Evolutionary conservation across 2,329 filamentous ascomycete species (phyloP).

Genomic region (Endothia cerciana): DNA sequence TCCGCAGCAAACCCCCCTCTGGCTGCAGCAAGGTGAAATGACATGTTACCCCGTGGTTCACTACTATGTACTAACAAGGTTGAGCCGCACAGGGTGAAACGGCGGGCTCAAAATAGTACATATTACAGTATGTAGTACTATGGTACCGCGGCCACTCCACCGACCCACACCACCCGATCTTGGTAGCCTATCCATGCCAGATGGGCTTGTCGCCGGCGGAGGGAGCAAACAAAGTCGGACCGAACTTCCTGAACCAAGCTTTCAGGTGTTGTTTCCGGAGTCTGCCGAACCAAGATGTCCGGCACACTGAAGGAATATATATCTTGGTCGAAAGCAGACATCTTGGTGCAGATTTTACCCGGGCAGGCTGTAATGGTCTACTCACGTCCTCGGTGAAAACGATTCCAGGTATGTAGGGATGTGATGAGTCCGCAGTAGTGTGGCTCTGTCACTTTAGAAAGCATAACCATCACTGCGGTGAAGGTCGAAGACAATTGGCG

Average conservation of each 20-base stretch:
- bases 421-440: neutral
- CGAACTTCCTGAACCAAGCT: neutral
- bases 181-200: neutral
- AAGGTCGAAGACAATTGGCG: neutral
- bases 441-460: neutral
- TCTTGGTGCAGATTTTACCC: neutral
- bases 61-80: neutral
- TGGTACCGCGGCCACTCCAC: neutral
- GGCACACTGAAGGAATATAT: neutral
- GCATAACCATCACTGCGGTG: neutral
- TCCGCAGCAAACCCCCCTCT: neutral
- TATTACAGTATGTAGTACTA: too few species aligned
- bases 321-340: neutral
- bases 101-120: neutral
- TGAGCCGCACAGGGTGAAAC: neutral
- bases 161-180: neutral
- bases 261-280: neutral
- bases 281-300: constrained; percentile 3
- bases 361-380: neutral
- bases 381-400: neutral
- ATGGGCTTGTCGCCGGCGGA: neutral
- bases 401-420: neutral
- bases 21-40: neutral
- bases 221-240: neutral
- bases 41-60: neutral